Evolutionary conservation across 2,329 filamentous ascomycete species (phyloP).

Genomic region (Didymella lethalis): DNA sequence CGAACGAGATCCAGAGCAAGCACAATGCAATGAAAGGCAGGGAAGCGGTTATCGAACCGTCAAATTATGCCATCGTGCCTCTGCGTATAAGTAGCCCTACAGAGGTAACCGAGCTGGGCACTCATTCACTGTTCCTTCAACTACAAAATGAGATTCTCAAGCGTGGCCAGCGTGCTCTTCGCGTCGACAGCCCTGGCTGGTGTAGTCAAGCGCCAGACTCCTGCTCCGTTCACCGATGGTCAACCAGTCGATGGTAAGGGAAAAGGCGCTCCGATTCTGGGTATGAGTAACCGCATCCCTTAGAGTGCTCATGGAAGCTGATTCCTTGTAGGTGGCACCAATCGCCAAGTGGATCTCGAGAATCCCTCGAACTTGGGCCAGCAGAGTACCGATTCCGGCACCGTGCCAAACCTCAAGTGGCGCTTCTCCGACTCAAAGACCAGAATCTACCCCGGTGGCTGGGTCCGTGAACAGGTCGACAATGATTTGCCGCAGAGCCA

Average conservation of each 20-base stretch:
- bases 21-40: not conserved
- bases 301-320: not conserved
- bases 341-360: slow-evolving; percentile 62
- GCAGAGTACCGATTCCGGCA: slow-evolving; percentile 68
- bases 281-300: not conserved
- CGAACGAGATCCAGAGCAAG: not conserved
- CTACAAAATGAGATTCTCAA: not conserved
- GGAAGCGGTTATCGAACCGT: not conserved
- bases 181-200: not conserved
- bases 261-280: not conserved
- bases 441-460: slow-evolving; percentile 39
- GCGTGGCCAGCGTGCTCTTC: not conserved
- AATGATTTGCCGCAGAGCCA: not conserved
- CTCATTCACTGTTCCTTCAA: not conserved
- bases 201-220: not conserved
- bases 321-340: not conserved
- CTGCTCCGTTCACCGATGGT: not conserved
- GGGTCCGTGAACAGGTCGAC: not conserved
- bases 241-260: not conserved
- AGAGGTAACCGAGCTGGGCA: not conserved
- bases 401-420: slow-evolving; percentile 73
- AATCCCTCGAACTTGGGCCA: slow-evolving; percentile 70
- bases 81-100: not conserved
- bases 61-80: not conserved
- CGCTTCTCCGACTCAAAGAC: slow-evolving; percentile 74